Evolutionary conservation across 2,329 filamentous ascomycete species (phyloP).

Genomic region (Diaporthe sp.): DNA sequence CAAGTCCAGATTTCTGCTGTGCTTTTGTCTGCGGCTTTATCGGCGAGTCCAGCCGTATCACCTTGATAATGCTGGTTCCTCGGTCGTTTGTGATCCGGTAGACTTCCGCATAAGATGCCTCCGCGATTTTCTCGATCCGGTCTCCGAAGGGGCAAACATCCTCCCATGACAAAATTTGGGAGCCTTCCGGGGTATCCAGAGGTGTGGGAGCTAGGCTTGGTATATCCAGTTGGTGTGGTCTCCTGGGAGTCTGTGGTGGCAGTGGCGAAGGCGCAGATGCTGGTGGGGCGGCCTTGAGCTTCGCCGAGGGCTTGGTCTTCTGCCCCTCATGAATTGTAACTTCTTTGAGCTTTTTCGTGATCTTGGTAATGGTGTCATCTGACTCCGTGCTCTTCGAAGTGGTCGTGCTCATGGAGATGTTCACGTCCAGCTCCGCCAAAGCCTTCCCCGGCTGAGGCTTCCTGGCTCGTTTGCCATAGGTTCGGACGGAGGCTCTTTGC

Average conservation of each 20-base stretch:
- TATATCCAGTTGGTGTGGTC: not conserved
- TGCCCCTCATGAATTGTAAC: slow-evolving; percentile 41
- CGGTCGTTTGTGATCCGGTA: slow-evolving; percentile 72
- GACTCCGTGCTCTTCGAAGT: slow-evolving; percentile 45
- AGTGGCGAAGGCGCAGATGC: not conserved
- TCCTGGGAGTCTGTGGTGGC: slow-evolving; percentile 34
- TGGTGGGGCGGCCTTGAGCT: not conserved
- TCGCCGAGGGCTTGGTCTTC: not conserved
- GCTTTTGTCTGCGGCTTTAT: slow-evolving; percentile 71
- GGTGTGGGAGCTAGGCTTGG: not conserved
- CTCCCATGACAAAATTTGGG: slow-evolving; percentile 65
- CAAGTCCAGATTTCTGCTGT: slow-evolving; percentile 66
- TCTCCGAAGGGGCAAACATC: slow-evolving; percentile 69
- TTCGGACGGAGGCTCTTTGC: slow-evolving; percentile 41
- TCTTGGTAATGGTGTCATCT: slow-evolving; percentile 42
- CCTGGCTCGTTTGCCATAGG: slow-evolving; percentile 65
- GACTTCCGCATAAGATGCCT: slow-evolving; percentile 77
- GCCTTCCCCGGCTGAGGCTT: slow-evolving; percentile 51
- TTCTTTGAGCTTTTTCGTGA: slow-evolving; percentile 45
- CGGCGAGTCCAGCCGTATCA: slow-evolving; percentile 71
- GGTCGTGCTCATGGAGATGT: slow-evolving; percentile 46
- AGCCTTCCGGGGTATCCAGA: not conserved
- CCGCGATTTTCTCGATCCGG: slow-evolving; percentile 73
- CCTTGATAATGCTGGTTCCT: slow-evolving; percentile 76
- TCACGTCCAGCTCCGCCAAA: slow-evolving; percentile 48